phyloP scores from a whole-genome alignment of 345 rosid genomes.

The Euphorbia tirucalli region DNA sequence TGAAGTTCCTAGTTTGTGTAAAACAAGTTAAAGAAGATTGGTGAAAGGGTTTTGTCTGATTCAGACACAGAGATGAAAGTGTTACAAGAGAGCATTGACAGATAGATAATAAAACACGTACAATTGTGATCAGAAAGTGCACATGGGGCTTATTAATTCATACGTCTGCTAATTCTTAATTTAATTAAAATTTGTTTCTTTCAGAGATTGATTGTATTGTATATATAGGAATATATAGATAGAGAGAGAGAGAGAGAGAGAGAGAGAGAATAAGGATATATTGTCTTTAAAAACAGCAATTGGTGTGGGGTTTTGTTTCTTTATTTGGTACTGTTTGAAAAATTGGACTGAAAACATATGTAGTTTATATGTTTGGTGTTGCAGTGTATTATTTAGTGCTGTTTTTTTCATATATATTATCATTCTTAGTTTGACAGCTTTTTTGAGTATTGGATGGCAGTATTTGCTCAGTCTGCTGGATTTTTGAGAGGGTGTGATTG shows the following conservation, averaged over 20 bases:
- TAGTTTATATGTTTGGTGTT: background rate
- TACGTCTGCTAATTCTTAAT: slow-evolving; percentile 17
- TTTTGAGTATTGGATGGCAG: no score
- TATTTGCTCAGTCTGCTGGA: slow-evolving; percentile 1
- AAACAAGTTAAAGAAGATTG: slow-evolving; percentile 21
- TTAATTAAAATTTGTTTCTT: slow-evolving; percentile 18
- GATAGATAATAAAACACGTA: background rate
- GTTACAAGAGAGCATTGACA: background rate
- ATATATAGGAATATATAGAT: no score
- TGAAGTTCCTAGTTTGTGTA: slow-evolving; percentile 28
- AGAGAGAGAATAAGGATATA: background rate
- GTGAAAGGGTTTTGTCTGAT: slow-evolving; percentile 14
- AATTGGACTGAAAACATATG: background rate
- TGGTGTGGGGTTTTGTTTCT: background rate
- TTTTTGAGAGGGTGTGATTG: background rate
- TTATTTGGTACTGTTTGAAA: background rate
- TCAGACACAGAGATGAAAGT: slow-evolving; percentile 1
- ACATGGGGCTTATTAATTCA: slow-evolving; percentile 21
- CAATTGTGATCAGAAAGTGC: slow-evolving; percentile 14
- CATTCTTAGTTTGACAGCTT: background rate
- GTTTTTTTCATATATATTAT: background rate
- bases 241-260: slow-evolving; percentile 1
- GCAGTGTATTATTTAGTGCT: background rate
- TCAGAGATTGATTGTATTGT: slow-evolving; percentile 10
- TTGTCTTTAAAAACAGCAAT: background rate